Evolutionary conservation across 495 filamentous ascomycete genomes (phyloP).

Genomic region (Cercophora newfieldiana): DNA sequence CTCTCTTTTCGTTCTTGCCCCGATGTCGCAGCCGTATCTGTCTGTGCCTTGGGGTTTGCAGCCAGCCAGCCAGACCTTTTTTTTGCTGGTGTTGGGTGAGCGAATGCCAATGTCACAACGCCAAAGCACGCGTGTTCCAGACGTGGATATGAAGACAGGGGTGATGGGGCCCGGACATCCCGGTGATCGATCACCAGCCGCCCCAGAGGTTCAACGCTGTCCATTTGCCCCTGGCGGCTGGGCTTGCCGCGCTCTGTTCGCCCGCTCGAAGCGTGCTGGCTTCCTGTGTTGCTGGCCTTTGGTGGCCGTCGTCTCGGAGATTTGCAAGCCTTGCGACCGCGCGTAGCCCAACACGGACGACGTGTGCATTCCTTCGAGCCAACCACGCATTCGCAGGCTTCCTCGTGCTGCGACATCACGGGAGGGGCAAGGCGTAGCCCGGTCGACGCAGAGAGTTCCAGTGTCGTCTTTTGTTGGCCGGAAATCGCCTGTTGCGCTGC

Average conservation of each 20-base stretch:
- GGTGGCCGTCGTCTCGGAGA: too few species aligned
- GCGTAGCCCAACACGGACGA: slow-evolving; percentile 2
- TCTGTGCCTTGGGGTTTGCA: background rate
- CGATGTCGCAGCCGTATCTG: background rate
- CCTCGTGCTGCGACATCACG: background rate
- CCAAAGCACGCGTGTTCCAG: background rate
- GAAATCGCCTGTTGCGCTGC: background rate
- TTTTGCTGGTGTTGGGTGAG: background rate
- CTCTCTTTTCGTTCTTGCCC: background rate
- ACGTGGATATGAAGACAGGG: background rate
- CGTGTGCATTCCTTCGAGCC: slow-evolving; percentile 4
- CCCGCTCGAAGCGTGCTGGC: background rate
- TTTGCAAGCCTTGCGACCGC: slow-evolving; percentile 3
- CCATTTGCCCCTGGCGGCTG: background rate
- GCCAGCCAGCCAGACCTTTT: background rate
- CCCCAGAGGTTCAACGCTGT: background rate
- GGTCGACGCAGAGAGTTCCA: background rate
- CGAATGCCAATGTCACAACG: background rate
- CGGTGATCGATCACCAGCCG: background rate
- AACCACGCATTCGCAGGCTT: background rate
- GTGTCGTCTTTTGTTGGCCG: background rate
- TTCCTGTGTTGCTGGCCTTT: too few species aligned
- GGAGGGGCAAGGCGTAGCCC: background rate
- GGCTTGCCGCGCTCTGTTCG: background rate
- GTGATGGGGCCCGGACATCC: background rate